Base-by-base conservation (phyloP, 2,329 filamentous ascomycete genomes). In the Talaromyces sp. region DNA sequence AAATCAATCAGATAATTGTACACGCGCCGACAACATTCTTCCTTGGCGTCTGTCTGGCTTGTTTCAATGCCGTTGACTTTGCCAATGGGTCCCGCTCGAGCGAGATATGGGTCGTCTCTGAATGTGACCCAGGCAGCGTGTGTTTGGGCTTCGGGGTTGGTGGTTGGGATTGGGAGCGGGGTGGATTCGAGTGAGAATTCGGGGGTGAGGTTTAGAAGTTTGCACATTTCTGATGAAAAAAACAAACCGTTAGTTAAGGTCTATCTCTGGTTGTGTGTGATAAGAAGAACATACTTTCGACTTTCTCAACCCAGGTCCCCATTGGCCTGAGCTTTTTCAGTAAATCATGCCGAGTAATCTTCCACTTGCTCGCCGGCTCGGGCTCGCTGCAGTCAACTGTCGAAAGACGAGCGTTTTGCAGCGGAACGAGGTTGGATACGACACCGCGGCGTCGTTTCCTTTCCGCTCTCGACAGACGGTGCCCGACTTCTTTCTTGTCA, bases 71-170 rank as follows among this genome's bases (percentile, higher is more conserved):
- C 52, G 3, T 62, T 61, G 1, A 66, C 58, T 12, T 66, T 41
- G 21, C 66, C 65, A 35, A 74, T 65, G 3, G 67, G 63, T n/a
- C 72, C 69, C 1, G 67, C 71, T 2, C 71, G 67, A 54, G 62
- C 53, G 27, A 72, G 67, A 31, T 68, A 72, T 3, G 69, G 69
- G 32, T 72, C 67, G 27, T 53, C 54, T 17, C 61, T 61, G 52
- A 72, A 72, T 27, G 64, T 64, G 8, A 65, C 68, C 8, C 61
- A 65, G 3, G 62, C 65, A 5, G 48, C 32, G 14, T 27, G 56
- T 4, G 35, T 32, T 52, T 52, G 5, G 48, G 27, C 26, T 27
- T 17, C 48, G 17, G 12, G 11, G 48, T 29, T 5, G 14, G 48
- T 17, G 48, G 48, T 29, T 2, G 19, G 48, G 24, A 21, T 24